A percentile compares a stretch with the other conserved stretches of the same genome.
These are phyloP conservation scores for Rhizopus delemar DNA, from an alignment of 371 early-diverging fungal genomes.

Conservation along the genomic window DNA sequence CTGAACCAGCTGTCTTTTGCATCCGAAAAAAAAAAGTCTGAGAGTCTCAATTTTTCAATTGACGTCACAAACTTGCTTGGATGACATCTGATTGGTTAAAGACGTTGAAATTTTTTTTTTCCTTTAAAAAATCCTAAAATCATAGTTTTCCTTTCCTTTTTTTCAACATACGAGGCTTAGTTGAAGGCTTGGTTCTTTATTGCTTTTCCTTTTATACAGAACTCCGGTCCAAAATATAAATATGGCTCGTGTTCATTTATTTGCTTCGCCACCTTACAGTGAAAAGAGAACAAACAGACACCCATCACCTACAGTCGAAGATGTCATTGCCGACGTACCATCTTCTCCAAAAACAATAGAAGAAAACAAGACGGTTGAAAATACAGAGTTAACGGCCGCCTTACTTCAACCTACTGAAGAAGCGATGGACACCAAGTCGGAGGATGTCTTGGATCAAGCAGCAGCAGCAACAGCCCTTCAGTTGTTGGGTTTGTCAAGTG, in stretches of 20 bases:
- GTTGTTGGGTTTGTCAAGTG: constrained; percentile 17
- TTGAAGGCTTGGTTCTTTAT: constrained; percentile 37
- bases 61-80: too few relatives aligned
- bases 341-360: constrained; percentile 10
- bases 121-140: background rate
- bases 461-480: constrained; percentile 32
- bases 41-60: too few relatives aligned
- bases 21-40: too few relatives aligned
- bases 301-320: constrained; percentile 7
- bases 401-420: background rate
- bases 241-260: constrained; percentile 48
- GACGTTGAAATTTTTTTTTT: constrained; percentile 4
- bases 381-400: background rate
- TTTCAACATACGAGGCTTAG: constrained; percentile 30
- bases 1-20: too few relatives aligned
- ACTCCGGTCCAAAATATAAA: constrained; percentile 33
- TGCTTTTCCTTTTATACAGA: constrained; percentile 35
- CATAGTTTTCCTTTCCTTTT: background rate
- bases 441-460: constrained; percentile 28
- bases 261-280: constrained; percentile 27
- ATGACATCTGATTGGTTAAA: constrained; percentile 1
- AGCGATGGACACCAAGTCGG: background rate
- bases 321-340: constrained; percentile 19
- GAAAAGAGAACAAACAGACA: constrained; percentile 10
- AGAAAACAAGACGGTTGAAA: constrained; percentile 3